Evolutionary conservation across 1,139 yeast species (phyloP), one percentile per base, ranked within the genome.

Genomic region (Yamadazyma friedrichii): DNA sequence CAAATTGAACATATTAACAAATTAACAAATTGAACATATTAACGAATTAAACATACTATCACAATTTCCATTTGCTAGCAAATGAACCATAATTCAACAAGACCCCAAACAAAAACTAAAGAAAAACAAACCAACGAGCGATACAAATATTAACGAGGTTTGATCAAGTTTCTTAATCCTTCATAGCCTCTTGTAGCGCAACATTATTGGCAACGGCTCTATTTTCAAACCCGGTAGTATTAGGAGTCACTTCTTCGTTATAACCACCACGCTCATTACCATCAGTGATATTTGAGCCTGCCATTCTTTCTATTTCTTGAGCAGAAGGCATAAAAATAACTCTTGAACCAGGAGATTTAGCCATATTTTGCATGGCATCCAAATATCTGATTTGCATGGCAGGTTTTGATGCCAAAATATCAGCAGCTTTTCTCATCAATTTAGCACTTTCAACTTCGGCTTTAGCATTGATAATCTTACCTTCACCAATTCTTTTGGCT

Each of bases 281-380:
- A 9, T 16, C 46, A 25, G n/a, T 25, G 24, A 57, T 41, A 40
- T 57, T 59, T 4, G 58, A 46, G 15, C 58, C 45, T 5, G 67
- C 71, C 54, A 67, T 59, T 46, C 55, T 59, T 47, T 69, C 75
- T 39, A 69, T 67, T 49, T 67, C 74, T 42, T 62, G 69, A 5
- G 76, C 60, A 8, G 75, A 67, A 5, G 91, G 89, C 88, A 84
- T 83, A 61, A 84, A 84, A 25, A 84, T 83, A 44, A 84, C 89
- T 62, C 82, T 80, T 13, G 86, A 65, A 42, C 76, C 75, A 3
- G 87, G 68, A 33, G 74, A 57, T 53, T 69, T 78, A 28, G 88
- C 86, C 88, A 84, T 83, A 45, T 69, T 70, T 61, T 82, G 88
- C 79, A 84, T 80, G n/a, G 89, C 89, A 54, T 84, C 91, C 60